A percentile compares a stretch with the other conserved stretches of the same genome.
phyloP scores from a whole-genome alignment of 1,139 yeast genomes.

The Magnusiomyces suaveolens region DNA sequence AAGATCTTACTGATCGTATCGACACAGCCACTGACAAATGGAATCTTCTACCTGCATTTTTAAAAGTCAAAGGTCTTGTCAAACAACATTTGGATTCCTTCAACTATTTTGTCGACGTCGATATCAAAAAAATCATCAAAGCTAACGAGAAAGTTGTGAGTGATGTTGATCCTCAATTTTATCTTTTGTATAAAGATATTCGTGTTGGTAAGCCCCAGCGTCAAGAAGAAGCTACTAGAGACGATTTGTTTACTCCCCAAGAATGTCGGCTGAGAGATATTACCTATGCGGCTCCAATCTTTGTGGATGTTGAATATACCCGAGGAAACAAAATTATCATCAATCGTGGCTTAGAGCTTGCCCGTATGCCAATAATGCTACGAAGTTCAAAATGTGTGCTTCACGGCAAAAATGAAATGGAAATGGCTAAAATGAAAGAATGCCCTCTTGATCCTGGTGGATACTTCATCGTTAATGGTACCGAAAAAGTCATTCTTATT shows the following conservation, averaged over 20 bases:
- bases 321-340: conserved; percentile 86
- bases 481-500: conserved; percentile 91
- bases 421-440: conserved; percentile 84
- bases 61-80: conserved; percentile 90
- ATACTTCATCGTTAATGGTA: conserved; percentile 92
- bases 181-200: conserved; percentile 81
- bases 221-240: conserved; percentile 40
- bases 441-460: conserved; percentile 99
- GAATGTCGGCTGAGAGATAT: conserved; percentile 92
- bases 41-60: conserved; percentile 89
- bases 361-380: conserved; percentile 96
- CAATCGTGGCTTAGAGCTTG: conserved; percentile 86
- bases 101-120: conserved; percentile 90
- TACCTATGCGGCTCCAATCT: conserved; percentile 92
- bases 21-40: conserved; percentile 87
- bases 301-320: conserved; percentile 94
- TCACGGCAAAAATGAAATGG: conserved; percentile 63
- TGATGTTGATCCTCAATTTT: conserved; percentile 96
- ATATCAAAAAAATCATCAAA: conserved; percentile 77
- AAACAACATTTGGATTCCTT: conserved; percentile 96
- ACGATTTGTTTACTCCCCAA: conserved; percentile 64
- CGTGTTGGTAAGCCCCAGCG: conserved; percentile 56
- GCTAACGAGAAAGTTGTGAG: conserved; percentile 85
- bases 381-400: conserved; percentile 85
- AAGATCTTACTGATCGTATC: conserved; percentile 74